Percentiles rank a stretch among this genome's conserved stretches.
Conservation (phyloP, 1,139 yeast genomes). For the Lodderomyces parapsilosis region DNA sequence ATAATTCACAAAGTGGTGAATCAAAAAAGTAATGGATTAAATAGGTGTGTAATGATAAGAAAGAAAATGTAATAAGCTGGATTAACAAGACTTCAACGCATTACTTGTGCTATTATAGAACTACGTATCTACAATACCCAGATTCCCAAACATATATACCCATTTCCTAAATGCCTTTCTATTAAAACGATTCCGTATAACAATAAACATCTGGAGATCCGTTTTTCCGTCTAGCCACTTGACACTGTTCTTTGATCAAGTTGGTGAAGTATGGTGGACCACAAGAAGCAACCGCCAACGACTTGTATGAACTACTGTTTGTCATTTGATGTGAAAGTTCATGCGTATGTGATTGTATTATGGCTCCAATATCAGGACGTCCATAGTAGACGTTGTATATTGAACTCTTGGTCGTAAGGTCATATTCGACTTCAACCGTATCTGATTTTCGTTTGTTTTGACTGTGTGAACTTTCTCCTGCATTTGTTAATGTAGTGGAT, state of each 20-base stretch:
- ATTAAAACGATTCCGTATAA: constrained; percentile 31
- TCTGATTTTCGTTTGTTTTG: not conserved
- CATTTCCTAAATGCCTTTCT: not conserved
- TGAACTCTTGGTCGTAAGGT: not conserved
- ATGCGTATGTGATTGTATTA: constrained; percentile 8
- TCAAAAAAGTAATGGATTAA: constrained; percentile 15
- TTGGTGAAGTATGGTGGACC: constrained; percentile 34
- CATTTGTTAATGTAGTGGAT: not conserved
- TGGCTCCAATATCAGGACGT: constrained; percentile 12
- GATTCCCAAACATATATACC: not conserved
- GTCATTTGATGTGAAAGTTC: not conserved
- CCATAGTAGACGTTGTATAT: constrained; percentile 12
- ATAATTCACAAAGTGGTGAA: constrained; percentile 21
- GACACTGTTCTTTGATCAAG: constrained; percentile 26
- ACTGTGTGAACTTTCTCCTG: not conserved
- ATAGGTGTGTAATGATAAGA: not conserved
- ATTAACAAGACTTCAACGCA: too few relatives aligned
- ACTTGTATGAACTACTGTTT: constrained; percentile 14
- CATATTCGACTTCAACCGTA: not conserved
- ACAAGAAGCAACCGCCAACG: constrained; percentile 38
- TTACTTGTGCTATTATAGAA: too few relatives aligned
- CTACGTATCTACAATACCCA: not conserved
- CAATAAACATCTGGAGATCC: constrained; percentile 36
- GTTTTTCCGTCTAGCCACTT: constrained; percentile 24
- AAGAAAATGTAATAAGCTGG: not conserved